These are phyloP conservation scores for Diaporthe sp. DNA, from an alignment of 2,329 filamentous ascomycete species.

Conservation along the genomic window DNA sequence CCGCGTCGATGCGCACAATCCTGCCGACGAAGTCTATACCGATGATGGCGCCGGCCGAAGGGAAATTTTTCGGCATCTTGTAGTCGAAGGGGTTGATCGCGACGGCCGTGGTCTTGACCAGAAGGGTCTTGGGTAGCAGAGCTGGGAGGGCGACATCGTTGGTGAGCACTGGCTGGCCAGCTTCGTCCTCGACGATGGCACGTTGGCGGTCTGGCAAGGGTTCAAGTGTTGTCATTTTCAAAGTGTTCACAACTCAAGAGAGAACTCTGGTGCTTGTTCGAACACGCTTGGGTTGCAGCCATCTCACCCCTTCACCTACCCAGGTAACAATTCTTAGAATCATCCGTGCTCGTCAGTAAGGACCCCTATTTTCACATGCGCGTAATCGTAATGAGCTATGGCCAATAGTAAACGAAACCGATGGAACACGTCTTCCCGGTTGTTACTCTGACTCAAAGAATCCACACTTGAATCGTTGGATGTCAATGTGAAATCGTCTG, in stretches of 20 bases:
- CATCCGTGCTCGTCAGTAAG: not conserved
- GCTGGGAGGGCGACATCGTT: not conserved
- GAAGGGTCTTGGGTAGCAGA: not conserved
- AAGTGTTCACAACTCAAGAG: not conserved
- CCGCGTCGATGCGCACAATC: not conserved
- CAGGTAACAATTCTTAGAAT: not conserved
- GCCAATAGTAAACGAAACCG: not conserved
- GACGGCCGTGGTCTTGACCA: not conserved
- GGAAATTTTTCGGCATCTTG: conserved; percentile 10
- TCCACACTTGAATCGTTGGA: not conserved
- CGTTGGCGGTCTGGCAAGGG: not conserved
- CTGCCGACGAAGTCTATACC: conserved; percentile 9
- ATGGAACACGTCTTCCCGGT: not conserved
- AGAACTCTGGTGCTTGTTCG: not conserved
- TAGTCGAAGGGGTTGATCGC: conserved; percentile 4
- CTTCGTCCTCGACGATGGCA: not conserved
- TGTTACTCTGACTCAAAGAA: conserved; percentile 6
- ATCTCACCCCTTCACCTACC: not conserved
- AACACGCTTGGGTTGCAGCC: not conserved
- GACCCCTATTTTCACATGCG: not conserved
- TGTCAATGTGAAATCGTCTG: not conserved
- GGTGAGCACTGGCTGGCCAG: conserved; percentile 9
- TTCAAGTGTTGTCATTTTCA: not conserved
- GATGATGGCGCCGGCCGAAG: not conserved
- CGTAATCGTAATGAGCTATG: not conserved